Base-by-base conservation (phyloP, 2,329 filamentous ascomycete genomes). In the Beauveria pseudobassiana region DNA sequence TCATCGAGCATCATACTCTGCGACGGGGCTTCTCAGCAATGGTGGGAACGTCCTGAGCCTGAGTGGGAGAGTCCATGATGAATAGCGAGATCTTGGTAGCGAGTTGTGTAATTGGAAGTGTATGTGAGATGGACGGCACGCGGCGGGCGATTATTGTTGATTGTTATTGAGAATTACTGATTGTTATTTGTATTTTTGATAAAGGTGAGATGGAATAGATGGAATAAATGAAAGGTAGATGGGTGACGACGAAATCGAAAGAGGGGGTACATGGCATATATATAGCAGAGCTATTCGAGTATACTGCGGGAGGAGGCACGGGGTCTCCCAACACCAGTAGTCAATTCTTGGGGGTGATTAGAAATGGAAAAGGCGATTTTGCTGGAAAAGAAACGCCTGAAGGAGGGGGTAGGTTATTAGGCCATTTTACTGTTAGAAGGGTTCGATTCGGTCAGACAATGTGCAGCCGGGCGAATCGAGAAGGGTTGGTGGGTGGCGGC, bases 21-120 rank as follows among this genome's bases (percentile, higher is more conserved):
- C 59, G 51, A 24, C 59, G 59, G 50, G 34, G 43, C n/a, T 55
- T 34, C 18, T 55, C 34, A 14, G 45, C 18, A 24, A 22, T 30
- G 52, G 59, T n/a, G 51, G 59, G 52, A 34, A 45, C 10, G n/a
- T 57, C 46, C 38, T 57, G 43, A 10, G 59, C 34, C 45, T 62
- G 52, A 30, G 34, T 26, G 14, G 52, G 59, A 3, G 42, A 43
- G 38, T 50, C 51, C 58, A 60, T 60, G 38, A 20, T 60, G 46
- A 20, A n/a, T n/a, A 48, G 43, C 22, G 26, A 22, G 5, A 9
- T 20, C 6, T 20, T 42, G 34, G 34, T 38, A 6, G 12, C 34
- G 34, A 20, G 28, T 57, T 18, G 42, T 48, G 22, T 4, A n/a
- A 12, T 9, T 22, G 40, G 3, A 18, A 18, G 42, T 34, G 49